A percentile compares a stretch with the other conserved stretches of the same genome.
phyloP scores from a whole-genome alignment of 257 asterid genomes.

The Salvia rosmarinus region DNA sequence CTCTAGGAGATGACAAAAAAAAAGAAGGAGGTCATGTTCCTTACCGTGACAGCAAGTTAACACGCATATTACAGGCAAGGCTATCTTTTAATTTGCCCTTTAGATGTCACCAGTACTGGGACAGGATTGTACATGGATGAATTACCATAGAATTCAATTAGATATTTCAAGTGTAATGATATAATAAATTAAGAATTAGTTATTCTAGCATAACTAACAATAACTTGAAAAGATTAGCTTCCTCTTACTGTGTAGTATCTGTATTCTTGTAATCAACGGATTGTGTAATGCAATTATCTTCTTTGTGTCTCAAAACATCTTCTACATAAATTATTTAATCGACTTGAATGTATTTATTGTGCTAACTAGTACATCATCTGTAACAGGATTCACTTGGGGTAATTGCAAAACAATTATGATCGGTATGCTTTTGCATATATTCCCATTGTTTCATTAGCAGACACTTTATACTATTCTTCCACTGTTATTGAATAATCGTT shows the following conservation, averaged over 20 bases:
- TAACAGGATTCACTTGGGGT: slow-evolving; percentile 97
- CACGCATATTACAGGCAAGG: slow-evolving; percentile 85
- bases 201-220: background rate
- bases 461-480: background rate
- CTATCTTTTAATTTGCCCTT: slow-evolving; percentile 2
- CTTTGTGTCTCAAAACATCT: background rate
- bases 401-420: slow-evolving; percentile 97
- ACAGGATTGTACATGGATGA: background rate
- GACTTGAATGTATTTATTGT: slow-evolving; percentile 2
- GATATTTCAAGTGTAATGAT: slow-evolving; percentile 7
- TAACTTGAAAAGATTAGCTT: background rate
- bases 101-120: slow-evolving; percentile 2
- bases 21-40: slow-evolving; percentile 99
- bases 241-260: background rate
- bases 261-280: background rate
- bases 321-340: background rate
- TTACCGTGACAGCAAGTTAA: slow-evolving; percentile 97
- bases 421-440: slow-evolving; percentile 54
- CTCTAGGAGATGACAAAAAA: slow-evolving; percentile 93
- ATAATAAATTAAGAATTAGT: background rate
- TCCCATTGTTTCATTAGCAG: slow-evolving; percentile 3
- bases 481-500: background rate
- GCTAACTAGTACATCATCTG: slow-evolving; percentile 36
- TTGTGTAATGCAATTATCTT: background rate
- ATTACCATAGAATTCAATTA: background rate